Base-by-base conservation (phyloP, 352 stramenopile genomes). In the Pythium aquatile region DNA sequence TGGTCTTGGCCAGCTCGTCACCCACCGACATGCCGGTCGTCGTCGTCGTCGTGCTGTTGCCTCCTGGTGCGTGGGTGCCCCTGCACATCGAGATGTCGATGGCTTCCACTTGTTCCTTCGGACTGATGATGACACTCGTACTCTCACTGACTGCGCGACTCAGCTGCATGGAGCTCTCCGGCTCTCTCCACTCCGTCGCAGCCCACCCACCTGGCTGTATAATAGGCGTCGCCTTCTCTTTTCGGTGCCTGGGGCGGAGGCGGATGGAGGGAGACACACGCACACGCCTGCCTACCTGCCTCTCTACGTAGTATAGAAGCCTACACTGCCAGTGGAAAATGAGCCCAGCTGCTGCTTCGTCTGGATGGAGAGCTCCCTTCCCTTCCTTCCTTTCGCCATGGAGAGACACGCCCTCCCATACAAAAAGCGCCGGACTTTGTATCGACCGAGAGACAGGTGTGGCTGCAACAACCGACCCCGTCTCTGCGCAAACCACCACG, bases 11-110 rank as follows among this genome's bases (percentile, higher is more conserved):
- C 17, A 57, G 37, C 24, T 61, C 55, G 48, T 69, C 64, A 42
- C 64, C 64, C 30, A 70, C 58, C 64, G 64, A 70, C 64, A 70
- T 70, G 24, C 5, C 64, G 17, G 55, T 35, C 7, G 47, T 16
- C 17, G 16, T 8, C 16, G 51, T 24, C 17, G 11, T 47, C 14
- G 40, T 24, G 14, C 40, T 47, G 17, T 16, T 47, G 40, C 14
- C 7, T 9, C 17, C 17, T 24, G 17, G 42, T 49, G 42, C 20
- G 42, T 28, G 37, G 37, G 37, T 35, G 48, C 51, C 35, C 26
- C 51, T 57, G 51, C 51, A 57, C 51, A 57, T 57, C 16, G 13
- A 39, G 29, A 35, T n/a, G 20, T 30, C n/a, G 48, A 16, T 20
- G 24, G 17, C 42, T 7, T 28, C 42, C 7, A 4, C 42, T 26